Base-by-base conservation (phyloP, 352 stramenopile species). In the Phytophthora hibernalis region DNA sequence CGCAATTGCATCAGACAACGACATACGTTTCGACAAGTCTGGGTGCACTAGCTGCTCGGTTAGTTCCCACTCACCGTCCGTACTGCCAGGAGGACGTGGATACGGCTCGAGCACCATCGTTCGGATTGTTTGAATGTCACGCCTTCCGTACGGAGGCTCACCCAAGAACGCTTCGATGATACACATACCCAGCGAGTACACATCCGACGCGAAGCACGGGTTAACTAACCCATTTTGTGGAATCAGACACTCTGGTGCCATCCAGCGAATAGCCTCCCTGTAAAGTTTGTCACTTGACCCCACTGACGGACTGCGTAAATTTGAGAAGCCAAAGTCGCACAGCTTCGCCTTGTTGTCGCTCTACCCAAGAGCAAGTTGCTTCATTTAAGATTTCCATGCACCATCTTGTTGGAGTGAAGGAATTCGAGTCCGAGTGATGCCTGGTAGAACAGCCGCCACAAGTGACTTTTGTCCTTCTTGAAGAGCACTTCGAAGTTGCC, bases 21-120 rank as follows among this genome's bases (percentile, higher is more conserved):
- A 48, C 7, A 65, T 59, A 3, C 64, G 64, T 13, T 50, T 38
- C 26, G 5, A 37, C 31, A 22, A 62, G 5, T 69, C 42, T 10
- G n/a, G 50, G 4, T 65, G 26, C 26, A 60, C 56, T 20, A 73
- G 48, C 3, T 22, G 28, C 26, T 47, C 22, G 26, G 69, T 59
- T 9, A 73, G 42, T 26, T 42, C 28, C 58, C 65, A 69, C 11
- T 65, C 53, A 12, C 69, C 65, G 28, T 73, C 65, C 6, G 48
- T 63, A 44, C 70, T 54, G 2, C 12, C 45, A 15, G 38, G 31
- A 20, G 45, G 56, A 35, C 65, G 52, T 18, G 52, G 57, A 44
- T 57, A 61, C 49, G 65, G 21, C 20, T 62, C 16, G 21, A 63
- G 54, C 5, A 68, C 15, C 35, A 35, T 59, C 50, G 22, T 30